Conservation (phyloP, 306 rosid genomes). For the Lathyrus oleraceus region DNA sequence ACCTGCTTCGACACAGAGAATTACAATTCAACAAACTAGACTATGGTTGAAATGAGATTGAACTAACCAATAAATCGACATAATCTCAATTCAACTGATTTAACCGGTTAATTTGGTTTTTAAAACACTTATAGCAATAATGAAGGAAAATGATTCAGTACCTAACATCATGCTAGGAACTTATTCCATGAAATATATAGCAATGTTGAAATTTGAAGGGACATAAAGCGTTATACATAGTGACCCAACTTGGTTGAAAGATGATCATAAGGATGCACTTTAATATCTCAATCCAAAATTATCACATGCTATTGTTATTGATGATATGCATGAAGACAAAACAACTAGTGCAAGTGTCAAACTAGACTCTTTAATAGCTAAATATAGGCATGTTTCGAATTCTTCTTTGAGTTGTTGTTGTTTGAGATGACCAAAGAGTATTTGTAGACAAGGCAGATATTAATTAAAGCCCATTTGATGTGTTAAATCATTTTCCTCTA, state of each 20-base stretch:
- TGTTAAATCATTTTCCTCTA: conserved; percentile 17
- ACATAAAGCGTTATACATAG: background rate
- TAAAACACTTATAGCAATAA: background rate
- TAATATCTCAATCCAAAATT: background rate
- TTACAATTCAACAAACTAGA: too few relatives aligned
- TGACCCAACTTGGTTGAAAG: conserved; percentile 26
- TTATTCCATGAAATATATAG: too few relatives aligned
- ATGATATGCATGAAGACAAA: background rate
- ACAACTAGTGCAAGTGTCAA: background rate
- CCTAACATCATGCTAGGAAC: too few relatives aligned
- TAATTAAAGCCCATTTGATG: conserved; percentile 31
- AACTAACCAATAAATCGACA: too few relatives aligned
- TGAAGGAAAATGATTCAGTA: too few relatives aligned
- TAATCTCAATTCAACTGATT: too few relatives aligned
- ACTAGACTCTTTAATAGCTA: background rate
- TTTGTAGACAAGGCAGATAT: conserved; percentile 18
- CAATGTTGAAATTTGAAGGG: conserved; percentile 1
- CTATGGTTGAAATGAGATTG: too few relatives aligned
- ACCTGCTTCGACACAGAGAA: too few relatives aligned
- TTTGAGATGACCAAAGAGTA: conserved; percentile 19
- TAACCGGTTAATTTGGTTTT: too few relatives aligned
- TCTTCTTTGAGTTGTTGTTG: conserved; percentile 20
- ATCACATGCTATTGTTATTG: background rate
- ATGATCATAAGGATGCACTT: background rate
- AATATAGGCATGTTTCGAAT: background rate